A percentile compares a stretch with the other conserved stretches of the same genome.
phyloP scores from a whole-genome alignment of 768 basidiomycete species.

The Postia placenta region DNA sequence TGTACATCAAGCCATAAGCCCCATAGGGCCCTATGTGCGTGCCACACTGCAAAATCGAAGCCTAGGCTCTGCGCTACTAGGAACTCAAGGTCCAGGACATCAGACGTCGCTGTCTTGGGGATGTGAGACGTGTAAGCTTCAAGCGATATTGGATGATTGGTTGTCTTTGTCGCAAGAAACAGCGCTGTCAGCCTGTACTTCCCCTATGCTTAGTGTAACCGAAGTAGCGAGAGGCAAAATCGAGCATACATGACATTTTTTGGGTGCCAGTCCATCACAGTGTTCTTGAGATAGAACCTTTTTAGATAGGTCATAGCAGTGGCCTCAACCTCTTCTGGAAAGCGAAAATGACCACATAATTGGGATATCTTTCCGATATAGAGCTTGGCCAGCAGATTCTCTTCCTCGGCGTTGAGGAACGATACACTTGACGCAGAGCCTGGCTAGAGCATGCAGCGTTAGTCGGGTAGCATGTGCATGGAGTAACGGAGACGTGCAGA shows the following conservation, averaged over 20 bases:
- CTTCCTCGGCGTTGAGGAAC: conserved; percentile 79
- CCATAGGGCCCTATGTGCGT: conserved; percentile 83
- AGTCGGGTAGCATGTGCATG: conserved; percentile 7
- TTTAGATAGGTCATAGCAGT: conserved; percentile 92
- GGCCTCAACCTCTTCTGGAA: conserved; percentile 89
- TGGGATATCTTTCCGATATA: conserved; percentile 85
- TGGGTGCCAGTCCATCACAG: conserved; percentile 99
- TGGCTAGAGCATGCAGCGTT: conserved; percentile 33
- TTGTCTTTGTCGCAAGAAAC: conserved; percentile 95
- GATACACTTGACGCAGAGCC: conserved; percentile 67
- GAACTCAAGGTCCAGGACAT: conserved; percentile 93
- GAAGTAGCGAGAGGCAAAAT: background rate
- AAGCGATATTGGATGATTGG: conserved; percentile 87
- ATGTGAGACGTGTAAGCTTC: conserved; percentile 82
- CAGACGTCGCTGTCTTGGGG: conserved; percentile 70
- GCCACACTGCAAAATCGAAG: conserved; percentile 94
- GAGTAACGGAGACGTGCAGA: conserved; percentile 46
- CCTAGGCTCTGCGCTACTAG: conserved; percentile 89
- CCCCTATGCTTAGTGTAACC: background rate
- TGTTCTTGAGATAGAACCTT: conserved; percentile 95
- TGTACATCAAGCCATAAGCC: conserved; percentile 87
- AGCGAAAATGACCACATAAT: conserved; percentile 78
- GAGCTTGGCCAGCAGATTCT: conserved; percentile 80
- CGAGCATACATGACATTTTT: conserved; percentile 91
- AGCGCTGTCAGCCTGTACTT: conserved; percentile 80